Conservation (phyloP, 2,329 filamentous ascomycete species). For the Myriosclerotinia curreyana region DNA sequence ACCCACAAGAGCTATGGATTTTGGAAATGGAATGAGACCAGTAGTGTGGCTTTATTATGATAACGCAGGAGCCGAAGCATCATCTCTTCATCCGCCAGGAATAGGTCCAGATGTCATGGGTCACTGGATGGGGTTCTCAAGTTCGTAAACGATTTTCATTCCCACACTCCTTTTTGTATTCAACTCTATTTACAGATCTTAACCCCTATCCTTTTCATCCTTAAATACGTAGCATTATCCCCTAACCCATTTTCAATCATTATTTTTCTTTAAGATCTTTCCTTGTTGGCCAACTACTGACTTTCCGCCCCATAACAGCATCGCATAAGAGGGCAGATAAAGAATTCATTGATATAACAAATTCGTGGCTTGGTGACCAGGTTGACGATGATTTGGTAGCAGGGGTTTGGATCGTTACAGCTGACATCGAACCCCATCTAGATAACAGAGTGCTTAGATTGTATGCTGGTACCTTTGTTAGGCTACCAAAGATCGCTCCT, state of each 20-base stretch:
- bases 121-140: conserved; percentile 15
- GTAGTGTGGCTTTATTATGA: conserved; percentile 2
- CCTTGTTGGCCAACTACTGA: not conserved
- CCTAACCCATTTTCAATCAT: not conserved
- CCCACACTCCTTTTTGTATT: not conserved
- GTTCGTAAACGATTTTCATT: not conserved
- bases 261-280: not conserved
- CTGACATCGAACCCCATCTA: not conserved
- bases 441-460: not conserved
- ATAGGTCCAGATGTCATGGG: rapidly evolving
- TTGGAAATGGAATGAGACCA: not conserved
- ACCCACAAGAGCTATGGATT: not conserved
- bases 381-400: not conserved
- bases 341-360: not conserved
- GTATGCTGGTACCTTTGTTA: not conserved
- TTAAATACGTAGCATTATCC: not conserved
- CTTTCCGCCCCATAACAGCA: not conserved
- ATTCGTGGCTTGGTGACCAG: not conserved
- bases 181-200: not conserved
- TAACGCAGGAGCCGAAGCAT: not conserved
- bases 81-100: not conserved
- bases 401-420: conserved; percentile 6
- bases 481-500: not conserved
- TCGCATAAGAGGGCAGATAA: not conserved
- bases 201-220: not conserved